phyloP scores from a whole-genome alignment of 2,329 filamentous ascomycete species.

The Curvularia lunata region DNA sequence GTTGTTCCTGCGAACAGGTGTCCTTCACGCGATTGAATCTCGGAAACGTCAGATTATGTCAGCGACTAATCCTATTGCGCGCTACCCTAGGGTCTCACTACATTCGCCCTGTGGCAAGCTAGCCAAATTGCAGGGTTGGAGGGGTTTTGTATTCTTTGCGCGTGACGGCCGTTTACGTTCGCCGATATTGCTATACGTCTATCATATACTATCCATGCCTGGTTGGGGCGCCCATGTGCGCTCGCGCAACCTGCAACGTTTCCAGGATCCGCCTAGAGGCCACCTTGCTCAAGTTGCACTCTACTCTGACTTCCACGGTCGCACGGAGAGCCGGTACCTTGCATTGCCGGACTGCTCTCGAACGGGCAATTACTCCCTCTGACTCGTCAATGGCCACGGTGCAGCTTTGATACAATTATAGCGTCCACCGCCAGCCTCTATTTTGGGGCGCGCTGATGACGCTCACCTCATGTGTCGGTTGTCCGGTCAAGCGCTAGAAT shows the following conservation, averaged over 20 bases:
- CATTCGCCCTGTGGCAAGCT: slow-evolving; percentile 11
- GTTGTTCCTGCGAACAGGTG: slow-evolving; percentile 36
- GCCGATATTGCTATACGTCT: slow-evolving; percentile 7
- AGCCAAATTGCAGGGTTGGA: slow-evolving; percentile 15
- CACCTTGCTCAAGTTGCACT: slow-evolving; percentile 10
- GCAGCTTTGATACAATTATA: not conserved
- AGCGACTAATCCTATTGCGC: slow-evolving; percentile 21
- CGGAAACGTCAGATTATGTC: slow-evolving; percentile 25
- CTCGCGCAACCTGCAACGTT: slow-evolving; percentile 4
- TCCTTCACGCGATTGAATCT: slow-evolving; percentile 19
- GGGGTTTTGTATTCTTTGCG: slow-evolving; percentile 3
- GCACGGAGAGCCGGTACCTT: slow-evolving; percentile 3
- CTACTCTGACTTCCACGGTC: slow-evolving; percentile 4
- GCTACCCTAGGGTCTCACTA: slow-evolving; percentile 14
- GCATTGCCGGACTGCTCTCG: not conserved
- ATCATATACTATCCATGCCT: not conserved
- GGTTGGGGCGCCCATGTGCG: not conserved
- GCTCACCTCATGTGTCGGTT: not conserved
- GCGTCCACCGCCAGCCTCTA: not conserved
- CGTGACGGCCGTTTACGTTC: slow-evolving; percentile 3
- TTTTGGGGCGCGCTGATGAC: not conserved
- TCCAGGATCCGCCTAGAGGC: slow-evolving; percentile 4
- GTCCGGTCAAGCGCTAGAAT: not conserved
- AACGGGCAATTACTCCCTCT: slow-evolving; percentile 3
- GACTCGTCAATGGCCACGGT: slow-evolving; percentile 2